Base-by-base conservation (phyloP, 768 basidiomycete species). In the Leucosporidium scottii region DNA sequence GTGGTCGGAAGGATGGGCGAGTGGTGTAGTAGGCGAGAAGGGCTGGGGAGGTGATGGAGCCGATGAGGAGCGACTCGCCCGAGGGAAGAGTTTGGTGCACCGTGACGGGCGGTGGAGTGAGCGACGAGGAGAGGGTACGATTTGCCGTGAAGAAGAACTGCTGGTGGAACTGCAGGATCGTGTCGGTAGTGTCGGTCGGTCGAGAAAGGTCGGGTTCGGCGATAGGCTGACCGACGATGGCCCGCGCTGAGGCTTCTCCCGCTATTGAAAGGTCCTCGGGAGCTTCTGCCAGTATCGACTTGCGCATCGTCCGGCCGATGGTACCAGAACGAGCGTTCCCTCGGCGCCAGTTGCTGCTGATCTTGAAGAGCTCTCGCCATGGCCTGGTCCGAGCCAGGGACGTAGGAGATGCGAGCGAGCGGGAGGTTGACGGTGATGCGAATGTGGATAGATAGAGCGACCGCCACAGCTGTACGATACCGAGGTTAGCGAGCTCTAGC, bases 351-450 rank as follows among this genome's bases (percentile, higher is more conserved):
- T 71, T 71, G 3, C 53, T 60, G 28, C 64, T 66, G 25, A 71
- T 54, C 67, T 68, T 65, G 67, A 28, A 68, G 28, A 71, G 61
- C 23, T 71, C 67, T 2, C 67, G 47, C 70, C 70, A 71, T 0
- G 70, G 70, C 23, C 70, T 4, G 0, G 56, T 53, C 3, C 54
- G 51, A 3, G 21, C 23, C 20, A 21, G 21, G 36, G 34, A 27
- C 1, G 57, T 10, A 17, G 34, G 31, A 0, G 27, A 58, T 31
- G 23, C 6, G 0, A 2, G 20, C 50, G 54, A 44, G 62, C 62
- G 9, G 1, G 23, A 23, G 50, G 21, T 10, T 50, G 12, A 61
- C 2, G 1, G 10, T 17, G 70, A 65, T 1, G 66, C 64, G 27
- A 57, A 71, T 6, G 64, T 58, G 53, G 44, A n/a, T 4, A 71